These are phyloP conservation scores for Lecanicillium sp. DNA, from an alignment of 2,329 filamentous ascomycete species.

Conservation along the genomic window DNA sequence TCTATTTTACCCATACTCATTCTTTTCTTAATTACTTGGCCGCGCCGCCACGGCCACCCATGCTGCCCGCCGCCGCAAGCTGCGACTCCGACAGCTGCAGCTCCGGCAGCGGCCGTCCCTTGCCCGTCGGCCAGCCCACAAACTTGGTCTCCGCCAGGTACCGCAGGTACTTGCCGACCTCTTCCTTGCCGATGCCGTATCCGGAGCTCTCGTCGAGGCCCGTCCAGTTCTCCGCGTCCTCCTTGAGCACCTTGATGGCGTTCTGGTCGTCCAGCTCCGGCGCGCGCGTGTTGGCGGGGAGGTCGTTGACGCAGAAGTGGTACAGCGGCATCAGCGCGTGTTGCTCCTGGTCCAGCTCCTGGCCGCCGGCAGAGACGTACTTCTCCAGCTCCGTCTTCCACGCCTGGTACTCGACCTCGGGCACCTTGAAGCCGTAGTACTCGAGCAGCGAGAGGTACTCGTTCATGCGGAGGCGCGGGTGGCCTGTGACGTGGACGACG, in stretches of 20 bases:
- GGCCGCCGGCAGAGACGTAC: conserved; percentile 22
- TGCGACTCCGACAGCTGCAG: neutral
- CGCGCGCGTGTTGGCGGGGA: conserved; percentile 61
- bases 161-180: conserved; percentile 23
- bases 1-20: neutral
- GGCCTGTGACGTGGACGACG: conserved; percentile 73
- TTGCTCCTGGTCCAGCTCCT: conserved; percentile 25
- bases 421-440: conserved; percentile 65
- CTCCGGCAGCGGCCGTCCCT: neutral
- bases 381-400: conserved; percentile 26
- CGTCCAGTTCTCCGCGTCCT: conserved; percentile 55
- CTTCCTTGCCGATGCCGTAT: conserved; percentile 23
- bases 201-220: conserved; percentile 50
- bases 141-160: conserved; percentile 27
- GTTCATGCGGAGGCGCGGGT: conserved; percentile 72
- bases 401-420: conserved; percentile 61
- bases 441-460: conserved; percentile 67
- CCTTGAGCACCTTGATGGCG: conserved; percentile 56
- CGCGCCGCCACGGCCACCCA: conserved; percentile 2
- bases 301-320: conserved; percentile 63
- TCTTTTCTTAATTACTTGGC: neutral
- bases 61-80: neutral
- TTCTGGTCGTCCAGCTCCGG: conserved; percentile 64
- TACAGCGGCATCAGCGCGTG: conserved; percentile 53
- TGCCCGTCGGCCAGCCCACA: conserved; percentile 23